phyloP scores from a whole-genome alignment of 1,284 basidiomycete species.

The Microbotryum silenes-acaulis region DNA sequence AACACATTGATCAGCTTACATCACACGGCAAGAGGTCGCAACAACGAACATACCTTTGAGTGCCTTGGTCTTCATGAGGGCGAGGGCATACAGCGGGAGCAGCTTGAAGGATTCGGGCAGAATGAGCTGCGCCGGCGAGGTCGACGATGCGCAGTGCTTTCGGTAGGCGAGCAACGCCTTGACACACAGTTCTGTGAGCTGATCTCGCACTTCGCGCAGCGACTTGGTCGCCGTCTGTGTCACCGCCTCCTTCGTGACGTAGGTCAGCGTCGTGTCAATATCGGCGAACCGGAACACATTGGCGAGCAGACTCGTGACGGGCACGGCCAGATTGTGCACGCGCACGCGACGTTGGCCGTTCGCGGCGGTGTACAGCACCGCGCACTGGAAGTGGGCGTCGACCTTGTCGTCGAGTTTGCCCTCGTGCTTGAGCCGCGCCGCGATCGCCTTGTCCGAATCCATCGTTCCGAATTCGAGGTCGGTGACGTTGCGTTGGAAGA shows the following conservation, averaged over 20 bases:
- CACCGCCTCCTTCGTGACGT: conserved; percentile 76
- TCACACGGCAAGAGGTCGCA: neutral
- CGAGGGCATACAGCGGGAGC: conserved; percentile 74
- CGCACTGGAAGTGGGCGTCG: conserved; percentile 81
- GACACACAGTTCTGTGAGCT: conserved; percentile 76
- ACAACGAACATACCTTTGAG: conserved; percentile 59
- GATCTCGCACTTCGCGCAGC: conserved; percentile 70
- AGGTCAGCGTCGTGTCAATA: conserved; percentile 71
- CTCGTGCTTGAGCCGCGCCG: conserved; percentile 58
- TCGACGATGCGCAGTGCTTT: conserved; percentile 78
- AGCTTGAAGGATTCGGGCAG: conserved; percentile 90
- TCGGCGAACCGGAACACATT: conserved; percentile 92
- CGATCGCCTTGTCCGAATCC: conserved; percentile 73
- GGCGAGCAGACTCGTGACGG: conserved; percentile 72
- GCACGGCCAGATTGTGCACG: conserved; percentile 73
- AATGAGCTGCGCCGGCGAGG: conserved; percentile 72
- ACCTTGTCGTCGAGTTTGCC: conserved; percentile 61
- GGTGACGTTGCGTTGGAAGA: conserved; percentile 63
- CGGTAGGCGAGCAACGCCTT: conserved; percentile 80
- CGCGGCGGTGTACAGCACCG: conserved; percentile 76
- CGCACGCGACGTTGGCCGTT: conserved; percentile 77
- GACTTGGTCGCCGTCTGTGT: conserved; percentile 56
- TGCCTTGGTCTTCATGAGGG: conserved; percentile 82
- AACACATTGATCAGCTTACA: neutral
- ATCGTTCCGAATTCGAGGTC: conserved; percentile 75